Conservation (phyloP, 169 alveolate genomes). For the Cryptosporidium bovis region DNA sequence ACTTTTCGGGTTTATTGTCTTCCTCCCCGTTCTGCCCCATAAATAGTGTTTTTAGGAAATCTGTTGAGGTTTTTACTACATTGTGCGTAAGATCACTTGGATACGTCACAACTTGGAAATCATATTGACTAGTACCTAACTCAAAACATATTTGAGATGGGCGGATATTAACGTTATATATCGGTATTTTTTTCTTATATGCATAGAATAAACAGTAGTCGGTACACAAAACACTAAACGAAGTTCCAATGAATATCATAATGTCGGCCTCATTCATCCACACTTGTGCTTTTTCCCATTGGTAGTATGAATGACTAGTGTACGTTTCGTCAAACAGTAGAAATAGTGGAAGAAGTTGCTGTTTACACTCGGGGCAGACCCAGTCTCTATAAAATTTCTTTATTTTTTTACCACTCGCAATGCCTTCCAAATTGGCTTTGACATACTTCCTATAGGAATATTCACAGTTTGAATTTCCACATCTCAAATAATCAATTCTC, state of each 20-base stretch:
- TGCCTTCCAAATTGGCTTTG: constrained; percentile 1
- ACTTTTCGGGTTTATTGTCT: background rate
- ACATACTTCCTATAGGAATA: constrained; percentile 18
- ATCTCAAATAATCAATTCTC: constrained; percentile 60
- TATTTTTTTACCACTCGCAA: background rate
- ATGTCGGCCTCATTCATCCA: constrained; percentile 72
- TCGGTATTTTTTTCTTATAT: constrained; percentile 51
- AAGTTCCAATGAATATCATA: constrained; percentile 66
- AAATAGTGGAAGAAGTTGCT: constrained; percentile 21
- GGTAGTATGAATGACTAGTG: constrained; percentile 46
- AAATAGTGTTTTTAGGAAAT: constrained; percentile 6
- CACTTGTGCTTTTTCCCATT: constrained; percentile 61
- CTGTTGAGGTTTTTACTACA: constrained; percentile 60
- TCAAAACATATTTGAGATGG: constrained; percentile 46
- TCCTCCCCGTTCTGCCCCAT: too few species aligned
- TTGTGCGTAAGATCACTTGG: constrained; percentile 23
- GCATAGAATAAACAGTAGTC: constrained; percentile 35
- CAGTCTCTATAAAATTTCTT: constrained; percentile 23
- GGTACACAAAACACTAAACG: constrained; percentile 68
- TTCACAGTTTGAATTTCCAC: constrained; percentile 26
- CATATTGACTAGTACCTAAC: background rate
- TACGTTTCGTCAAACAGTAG: constrained; percentile 63
- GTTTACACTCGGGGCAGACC: constrained; percentile 36
- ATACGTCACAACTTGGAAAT: constrained; percentile 27
- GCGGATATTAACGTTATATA: constrained; percentile 53